Conservation (phyloP, 2,329 filamentous ascomycete species). For the Penicillium sp. region DNA sequence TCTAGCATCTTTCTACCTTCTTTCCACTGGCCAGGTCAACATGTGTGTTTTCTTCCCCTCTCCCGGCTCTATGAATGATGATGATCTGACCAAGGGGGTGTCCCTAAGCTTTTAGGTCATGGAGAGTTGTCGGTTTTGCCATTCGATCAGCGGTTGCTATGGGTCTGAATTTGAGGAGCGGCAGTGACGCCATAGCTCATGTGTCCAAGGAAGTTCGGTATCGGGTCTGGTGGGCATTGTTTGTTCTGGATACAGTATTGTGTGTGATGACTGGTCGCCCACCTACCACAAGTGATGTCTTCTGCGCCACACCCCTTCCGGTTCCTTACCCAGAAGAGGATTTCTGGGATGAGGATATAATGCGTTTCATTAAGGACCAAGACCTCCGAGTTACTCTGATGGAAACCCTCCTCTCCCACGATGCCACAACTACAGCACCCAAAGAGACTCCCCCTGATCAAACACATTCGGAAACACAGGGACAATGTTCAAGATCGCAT, state of each 20-base stretch:
- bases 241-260: slow-evolving; percentile 38
- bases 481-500: slow-evolving; percentile 12
- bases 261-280: slow-evolving; percentile 42
- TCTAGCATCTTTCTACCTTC: slow-evolving; percentile 38
- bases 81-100: not conserved
- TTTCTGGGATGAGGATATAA: slow-evolving; percentile 29
- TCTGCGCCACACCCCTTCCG: slow-evolving; percentile 41
- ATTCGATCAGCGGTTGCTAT: slow-evolving; percentile 40
- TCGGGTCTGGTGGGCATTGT: slow-evolving; percentile 43
- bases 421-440: slow-evolving; percentile 5
- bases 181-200: slow-evolving; percentile 32
- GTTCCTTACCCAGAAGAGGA: slow-evolving; percentile 38
- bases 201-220: slow-evolving; percentile 40
- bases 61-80: not conserved
- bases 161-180: slow-evolving; percentile 42
- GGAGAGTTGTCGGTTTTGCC: slow-evolving; percentile 39
- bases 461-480: not conserved
- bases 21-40: slow-evolving; percentile 41
- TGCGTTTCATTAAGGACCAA: slow-evolving; percentile 32
- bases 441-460: slow-evolving; percentile 6
- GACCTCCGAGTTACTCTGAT: slow-evolving; percentile 29
- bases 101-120: slow-evolving; percentile 30
- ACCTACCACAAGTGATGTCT: slow-evolving; percentile 33
- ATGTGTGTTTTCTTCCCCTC: slow-evolving; percentile 24
- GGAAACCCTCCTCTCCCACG: slow-evolving; percentile 19